Conservation (phyloP, 2,329 filamentous ascomycete species). For the Neurospora sp. region DNA sequence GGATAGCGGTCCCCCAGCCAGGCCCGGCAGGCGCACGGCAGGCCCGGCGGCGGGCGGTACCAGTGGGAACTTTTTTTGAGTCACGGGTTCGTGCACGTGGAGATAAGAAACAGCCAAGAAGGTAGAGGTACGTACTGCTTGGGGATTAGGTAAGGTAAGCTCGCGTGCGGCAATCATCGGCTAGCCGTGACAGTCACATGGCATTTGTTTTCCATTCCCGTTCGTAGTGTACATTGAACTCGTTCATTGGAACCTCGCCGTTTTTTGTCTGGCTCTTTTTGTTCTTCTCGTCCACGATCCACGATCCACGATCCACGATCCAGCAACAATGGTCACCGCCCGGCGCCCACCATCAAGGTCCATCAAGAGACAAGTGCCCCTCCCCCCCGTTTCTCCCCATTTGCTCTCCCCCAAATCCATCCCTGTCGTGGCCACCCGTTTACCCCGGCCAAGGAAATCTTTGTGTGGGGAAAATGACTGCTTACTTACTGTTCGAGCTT, state of each 20-base stretch:
- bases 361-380: not conserved
- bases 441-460: not conserved
- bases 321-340: not conserved
- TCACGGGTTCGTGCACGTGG: constrained; percentile 14
- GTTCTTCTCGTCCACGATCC: not conserved
- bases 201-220: not conserved
- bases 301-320: not conserved
- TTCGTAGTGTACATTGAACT: not conserved
- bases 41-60: not conserved
- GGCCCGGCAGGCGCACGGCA: constrained; percentile 1
- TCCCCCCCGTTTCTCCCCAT: not conserved
- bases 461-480: not conserved
- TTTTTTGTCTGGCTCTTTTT: not conserved
- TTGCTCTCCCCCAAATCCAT: not conserved
- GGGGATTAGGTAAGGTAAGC: not conserved
- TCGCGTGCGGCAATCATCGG: constrained; percentile 16
- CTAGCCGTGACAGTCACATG: constrained; percentile 12
- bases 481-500: not conserved
- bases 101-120: not conserved
- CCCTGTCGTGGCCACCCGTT: not conserved
- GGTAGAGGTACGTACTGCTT: not conserved
- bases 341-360: not conserved
- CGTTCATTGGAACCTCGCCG: not conserved
- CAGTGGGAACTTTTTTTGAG: constrained; percentile 5
- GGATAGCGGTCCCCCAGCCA: not conserved